Conservation (phyloP, 345 rosid genomes). For the Salix arbutifolia region DNA sequence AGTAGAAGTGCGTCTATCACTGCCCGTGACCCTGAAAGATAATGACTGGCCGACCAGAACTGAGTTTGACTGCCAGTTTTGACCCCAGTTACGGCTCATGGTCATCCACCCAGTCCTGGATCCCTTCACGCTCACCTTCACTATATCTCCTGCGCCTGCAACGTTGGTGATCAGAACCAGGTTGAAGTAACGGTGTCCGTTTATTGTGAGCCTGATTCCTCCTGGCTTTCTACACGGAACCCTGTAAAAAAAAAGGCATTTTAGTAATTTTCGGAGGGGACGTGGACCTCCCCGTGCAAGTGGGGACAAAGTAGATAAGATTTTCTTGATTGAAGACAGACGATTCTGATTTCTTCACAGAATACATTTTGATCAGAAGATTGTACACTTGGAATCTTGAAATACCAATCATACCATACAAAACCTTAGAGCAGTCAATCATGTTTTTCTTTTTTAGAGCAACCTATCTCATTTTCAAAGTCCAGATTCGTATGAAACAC, state of each 20-base stretch:
- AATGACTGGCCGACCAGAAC: conserved; percentile 65
- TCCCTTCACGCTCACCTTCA: conserved; percentile 55
- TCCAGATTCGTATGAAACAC: neutral
- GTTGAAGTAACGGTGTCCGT: conserved; percentile 61
- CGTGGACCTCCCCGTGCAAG: neutral
- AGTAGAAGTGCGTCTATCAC: conserved; percentile 64
- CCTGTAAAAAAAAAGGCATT: conserved; percentile 13
- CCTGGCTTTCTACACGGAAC: conserved; percentile 54
- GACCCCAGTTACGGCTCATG: conserved; percentile 67
- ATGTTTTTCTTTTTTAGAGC: too few relatives aligned
- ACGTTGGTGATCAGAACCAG: conserved; percentile 60
- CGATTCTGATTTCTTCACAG: neutral
- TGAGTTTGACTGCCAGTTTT: conserved; percentile 61
- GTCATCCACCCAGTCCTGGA: conserved; percentile 54
- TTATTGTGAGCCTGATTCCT: conserved; percentile 65
- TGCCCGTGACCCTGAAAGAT: conserved; percentile 63
- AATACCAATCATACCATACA: neutral
- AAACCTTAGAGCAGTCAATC: neutral
- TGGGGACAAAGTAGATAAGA: neutral
- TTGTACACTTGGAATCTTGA: neutral
- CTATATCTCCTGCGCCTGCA: conserved; percentile 66
- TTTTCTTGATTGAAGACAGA: neutral
- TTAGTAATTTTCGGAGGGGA: neutral
- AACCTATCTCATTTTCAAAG: neutral
- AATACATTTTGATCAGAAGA: neutral